These are phyloP conservation scores for Candida dajiaensis DNA, from an alignment of 805 yeast genomes.

Conservation along the genomic window DNA sequence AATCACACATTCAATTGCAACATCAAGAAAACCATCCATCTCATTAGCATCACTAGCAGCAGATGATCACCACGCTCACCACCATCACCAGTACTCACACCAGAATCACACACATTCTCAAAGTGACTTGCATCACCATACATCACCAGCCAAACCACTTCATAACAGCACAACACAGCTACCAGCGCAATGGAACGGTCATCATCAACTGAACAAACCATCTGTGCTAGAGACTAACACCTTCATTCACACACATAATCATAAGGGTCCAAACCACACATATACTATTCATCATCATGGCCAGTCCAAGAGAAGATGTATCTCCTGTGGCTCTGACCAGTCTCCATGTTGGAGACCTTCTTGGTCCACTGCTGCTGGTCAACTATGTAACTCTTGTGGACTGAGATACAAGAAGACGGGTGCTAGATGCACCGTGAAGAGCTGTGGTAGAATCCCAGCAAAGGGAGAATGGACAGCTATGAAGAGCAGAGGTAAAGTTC, in stretches of 20 bases:
- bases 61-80: background rate
- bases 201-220: slow-evolving; percentile 13
- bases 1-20: background rate
- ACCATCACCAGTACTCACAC: background rate
- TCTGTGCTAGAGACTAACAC: slow-evolving; percentile 11
- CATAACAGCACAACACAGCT: background rate
- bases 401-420: slow-evolving; percentile 90
- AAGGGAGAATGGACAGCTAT: slow-evolving; percentile 92
- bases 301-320: slow-evolving; percentile 51
- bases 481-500: slow-evolving; percentile 58
- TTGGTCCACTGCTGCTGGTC: slow-evolving; percentile 90
- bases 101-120: background rate
- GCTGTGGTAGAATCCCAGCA: slow-evolving; percentile 87
- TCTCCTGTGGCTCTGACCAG: slow-evolving; percentile 84
- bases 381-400: slow-evolving; percentile 94
- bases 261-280: slow-evolving; percentile 24
- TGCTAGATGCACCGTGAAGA: slow-evolving; percentile 73
- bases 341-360: slow-evolving; percentile 99
- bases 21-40: background rate
- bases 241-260: slow-evolving; percentile 23
- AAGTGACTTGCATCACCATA: background rate
- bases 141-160: background rate
- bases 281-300: slow-evolving; percentile 24
- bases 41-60: slow-evolving; percentile 2
- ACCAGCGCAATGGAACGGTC: slow-evolving; percentile 11